These are phyloP conservation scores for Termitomyces sp. DNA, from an alignment of 768 basidiomycete genomes.

Conservation along the genomic window DNA sequence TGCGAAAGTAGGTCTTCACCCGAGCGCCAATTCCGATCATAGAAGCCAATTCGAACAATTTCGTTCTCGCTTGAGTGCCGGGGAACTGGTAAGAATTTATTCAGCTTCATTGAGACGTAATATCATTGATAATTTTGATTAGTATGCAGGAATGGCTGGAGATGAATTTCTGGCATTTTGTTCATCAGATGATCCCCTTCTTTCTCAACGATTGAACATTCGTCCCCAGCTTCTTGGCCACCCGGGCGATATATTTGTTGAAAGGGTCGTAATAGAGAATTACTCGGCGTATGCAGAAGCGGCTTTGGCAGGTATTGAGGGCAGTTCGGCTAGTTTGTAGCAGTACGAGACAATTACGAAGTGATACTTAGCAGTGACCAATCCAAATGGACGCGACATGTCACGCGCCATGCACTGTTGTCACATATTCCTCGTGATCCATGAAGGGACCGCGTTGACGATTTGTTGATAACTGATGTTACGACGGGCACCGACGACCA, in stretches of 20 bases:
- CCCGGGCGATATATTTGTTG: slow-evolving; percentile 41
- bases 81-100: slow-evolving; percentile 42
- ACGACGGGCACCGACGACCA: slow-evolving; percentile 60
- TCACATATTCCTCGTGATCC: slow-evolving; percentile 11
- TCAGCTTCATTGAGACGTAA: neutral
- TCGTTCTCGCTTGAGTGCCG: slow-evolving; percentile 39
- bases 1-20: slow-evolving; percentile 37
- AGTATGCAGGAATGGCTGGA: slow-evolving; percentile 57
- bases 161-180: slow-evolving; percentile 52
- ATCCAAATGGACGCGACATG: slow-evolving; percentile 7
- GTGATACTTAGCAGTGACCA: too few species aligned
- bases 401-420: slow-evolving; percentile 13
- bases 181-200: slow-evolving; percentile 40
- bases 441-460: neutral
- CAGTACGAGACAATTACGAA: too few species aligned
- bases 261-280: slow-evolving; percentile 53
- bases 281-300: slow-evolving; percentile 54
- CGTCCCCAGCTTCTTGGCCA: slow-evolving; percentile 38
- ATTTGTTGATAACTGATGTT: slow-evolving; percentile 41
- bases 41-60: slow-evolving; percentile 45
- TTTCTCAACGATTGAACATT: slow-evolving; percentile 46
- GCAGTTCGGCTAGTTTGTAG: slow-evolving; percentile 19
- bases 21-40: slow-evolving; percentile 34
- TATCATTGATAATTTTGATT: neutral
- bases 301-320: slow-evolving; percentile 31